These are phyloP conservation scores for Teratosphaeria epicoccoides DNA, from an alignment of 2,329 filamentous ascomycete species.

Conservation along the genomic window DNA sequence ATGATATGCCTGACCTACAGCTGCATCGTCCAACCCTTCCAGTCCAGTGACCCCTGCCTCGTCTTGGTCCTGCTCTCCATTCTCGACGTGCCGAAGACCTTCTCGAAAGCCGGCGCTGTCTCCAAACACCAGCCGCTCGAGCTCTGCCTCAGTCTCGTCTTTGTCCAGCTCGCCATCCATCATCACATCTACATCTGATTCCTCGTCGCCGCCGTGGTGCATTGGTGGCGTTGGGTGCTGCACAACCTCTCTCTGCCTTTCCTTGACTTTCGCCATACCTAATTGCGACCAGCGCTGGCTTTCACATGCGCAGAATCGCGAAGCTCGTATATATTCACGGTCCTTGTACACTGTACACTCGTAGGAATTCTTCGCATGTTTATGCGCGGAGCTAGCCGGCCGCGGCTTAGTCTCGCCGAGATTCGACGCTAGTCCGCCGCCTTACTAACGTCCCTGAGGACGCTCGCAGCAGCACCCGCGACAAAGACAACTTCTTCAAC, in stretches of 20 bases:
- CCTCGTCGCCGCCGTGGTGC: conserved; percentile 13
- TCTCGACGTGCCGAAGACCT: conserved; percentile 48
- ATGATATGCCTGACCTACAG: conserved; percentile 36
- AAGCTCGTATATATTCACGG: not conserved
- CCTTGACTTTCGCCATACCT: conserved; percentile 1
- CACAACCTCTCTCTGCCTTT: conserved; percentile 4
- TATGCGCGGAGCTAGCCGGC: not conserved
- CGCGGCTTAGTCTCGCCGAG: not conserved
- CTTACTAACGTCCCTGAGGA: not conserved
- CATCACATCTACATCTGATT: conserved; percentile 21
- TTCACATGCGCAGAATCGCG: not conserved
- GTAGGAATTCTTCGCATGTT: not conserved
- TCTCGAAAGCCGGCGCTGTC: conserved; percentile 72
- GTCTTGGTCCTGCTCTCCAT: conserved; percentile 35
- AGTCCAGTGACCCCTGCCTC: conserved; percentile 33
- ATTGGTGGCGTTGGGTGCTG: conserved; percentile 15
- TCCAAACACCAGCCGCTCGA: conserved; percentile 76
- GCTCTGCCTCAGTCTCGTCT: conserved; percentile 23
- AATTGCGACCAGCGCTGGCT: not conserved
- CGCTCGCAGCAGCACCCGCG: not conserved
- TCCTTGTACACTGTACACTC: too few species aligned
- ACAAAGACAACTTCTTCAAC: not conserved
- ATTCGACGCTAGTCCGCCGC: not conserved
- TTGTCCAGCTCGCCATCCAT: conserved; percentile 20
- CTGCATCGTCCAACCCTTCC: conserved; percentile 62